These are phyloP conservation scores for Bretschneidera sinensis DNA, from an alignment of 345 rosid species.

Conservation along the genomic window DNA sequence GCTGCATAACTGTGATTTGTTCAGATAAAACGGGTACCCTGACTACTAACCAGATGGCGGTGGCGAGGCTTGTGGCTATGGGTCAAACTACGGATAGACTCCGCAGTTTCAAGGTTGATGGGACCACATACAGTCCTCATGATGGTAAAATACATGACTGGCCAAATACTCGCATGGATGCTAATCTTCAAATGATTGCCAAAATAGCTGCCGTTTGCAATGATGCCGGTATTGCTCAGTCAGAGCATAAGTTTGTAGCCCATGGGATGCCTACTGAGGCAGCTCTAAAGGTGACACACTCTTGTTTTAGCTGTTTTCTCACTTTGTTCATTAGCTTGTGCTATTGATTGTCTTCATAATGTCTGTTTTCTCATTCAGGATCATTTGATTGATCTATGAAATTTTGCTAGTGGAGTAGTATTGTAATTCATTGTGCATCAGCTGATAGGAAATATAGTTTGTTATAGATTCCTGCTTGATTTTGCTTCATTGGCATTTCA, in stretches of 20 bases:
- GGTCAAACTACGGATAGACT: slow-evolving; percentile 33
- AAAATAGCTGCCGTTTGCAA: slow-evolving; percentile 62
- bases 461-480: background rate
- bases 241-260: slow-evolving; percentile 51
- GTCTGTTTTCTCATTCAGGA: no score
- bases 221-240: slow-evolving; percentile 46
- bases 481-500: slow-evolving; percentile 16
- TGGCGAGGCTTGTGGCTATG: slow-evolving; percentile 57
- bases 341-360: background rate
- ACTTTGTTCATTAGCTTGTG: background rate
- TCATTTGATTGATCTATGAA: background rate
- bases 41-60: slow-evolving; percentile 80
- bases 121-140: slow-evolving; percentile 52
- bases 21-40: slow-evolving; percentile 77
- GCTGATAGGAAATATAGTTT: slow-evolving; percentile 1
- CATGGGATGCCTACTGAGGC: slow-evolving; percentile 81
- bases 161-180: slow-evolving; percentile 47
- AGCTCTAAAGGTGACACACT: slow-evolving; percentile 50
- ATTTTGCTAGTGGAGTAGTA: background rate
- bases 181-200: slow-evolving; percentile 64
- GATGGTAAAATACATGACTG: slow-evolving; percentile 64
- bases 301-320: background rate
- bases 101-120: slow-evolving; percentile 56
- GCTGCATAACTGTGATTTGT: slow-evolving; percentile 75
- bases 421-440: slow-evolving; percentile 1